phyloP scores from a whole-genome alignment of 148 eudicot genomes.

The Rheum nobile region DNA sequence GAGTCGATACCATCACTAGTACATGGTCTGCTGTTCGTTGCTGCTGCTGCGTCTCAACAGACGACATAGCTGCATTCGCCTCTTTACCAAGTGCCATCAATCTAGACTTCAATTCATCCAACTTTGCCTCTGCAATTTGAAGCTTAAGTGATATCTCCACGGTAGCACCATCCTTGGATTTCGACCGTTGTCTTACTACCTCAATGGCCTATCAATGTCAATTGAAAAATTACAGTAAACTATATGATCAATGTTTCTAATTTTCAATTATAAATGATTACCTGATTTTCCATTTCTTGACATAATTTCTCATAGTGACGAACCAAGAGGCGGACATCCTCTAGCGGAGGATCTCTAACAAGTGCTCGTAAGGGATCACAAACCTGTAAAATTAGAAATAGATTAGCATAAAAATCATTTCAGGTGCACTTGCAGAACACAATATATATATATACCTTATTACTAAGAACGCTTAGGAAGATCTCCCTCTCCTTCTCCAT shows the following conservation, averaged over 20 bases:
- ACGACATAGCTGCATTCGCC: slow-evolving; percentile 70
- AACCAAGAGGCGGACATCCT: slow-evolving; percentile 76
- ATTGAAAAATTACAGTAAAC: too few relatives aligned
- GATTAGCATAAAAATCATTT: background rate
- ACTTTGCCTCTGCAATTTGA: slow-evolving; percentile 55
- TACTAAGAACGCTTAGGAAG: slow-evolving; percentile 38
- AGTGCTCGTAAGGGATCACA: slow-evolving; percentile 48
- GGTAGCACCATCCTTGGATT: slow-evolving; percentile 34
- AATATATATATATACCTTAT: slow-evolving; percentile 34
- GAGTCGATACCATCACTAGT: slow-evolving; percentile 44
- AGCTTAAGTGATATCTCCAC: slow-evolving; percentile 44
- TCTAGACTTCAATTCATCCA: slow-evolving; percentile 57
- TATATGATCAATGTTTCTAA: background rate
- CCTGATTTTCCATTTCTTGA: slow-evolving; percentile 83
- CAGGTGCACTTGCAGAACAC: background rate
- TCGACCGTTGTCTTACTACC: slow-evolving; percentile 51
- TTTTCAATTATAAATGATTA: slow-evolving; percentile 14
- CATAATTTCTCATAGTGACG: slow-evolving; percentile 55
- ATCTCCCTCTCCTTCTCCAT: slow-evolving; percentile 57
- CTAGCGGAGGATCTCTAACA: slow-evolving; percentile 63
- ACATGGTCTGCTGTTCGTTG: slow-evolving; percentile 56
- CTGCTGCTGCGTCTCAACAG: slow-evolving; percentile 82
- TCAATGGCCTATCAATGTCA: slow-evolving; percentile 73
- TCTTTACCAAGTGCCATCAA: slow-evolving; percentile 63
- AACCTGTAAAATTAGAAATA: slow-evolving; percentile 30